Evolutionary conservation across 768 basidiomycete species (phyloP).

Genomic region (Pleurotus cornucopiae): DNA sequence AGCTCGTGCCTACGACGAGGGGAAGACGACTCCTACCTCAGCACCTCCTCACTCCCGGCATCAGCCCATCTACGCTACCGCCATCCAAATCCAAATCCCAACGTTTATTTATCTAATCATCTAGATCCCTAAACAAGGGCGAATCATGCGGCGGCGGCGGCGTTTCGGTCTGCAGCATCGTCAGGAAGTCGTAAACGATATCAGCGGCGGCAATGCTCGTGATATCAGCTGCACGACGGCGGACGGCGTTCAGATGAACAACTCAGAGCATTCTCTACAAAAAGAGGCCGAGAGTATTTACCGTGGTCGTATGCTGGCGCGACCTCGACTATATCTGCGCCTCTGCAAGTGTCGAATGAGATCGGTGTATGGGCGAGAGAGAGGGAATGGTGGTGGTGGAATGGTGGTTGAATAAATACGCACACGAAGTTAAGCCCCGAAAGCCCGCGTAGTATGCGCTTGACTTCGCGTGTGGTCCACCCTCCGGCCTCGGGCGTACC

Average conservation of each 20-base stretch:
- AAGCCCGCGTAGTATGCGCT: constrained; percentile 58
- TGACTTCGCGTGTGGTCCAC: constrained; percentile 62
- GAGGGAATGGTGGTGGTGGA: no score
- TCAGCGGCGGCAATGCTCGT: constrained; percentile 64
- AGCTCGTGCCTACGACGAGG: no score
- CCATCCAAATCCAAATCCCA: no score
- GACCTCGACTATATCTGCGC: constrained; percentile 48
- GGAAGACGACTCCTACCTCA: no score
- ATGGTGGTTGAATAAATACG: constrained; percentile 11
- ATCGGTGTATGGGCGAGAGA: neutral
- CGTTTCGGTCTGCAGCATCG: constrained; percentile 5
- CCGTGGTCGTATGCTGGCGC: constrained; percentile 53
- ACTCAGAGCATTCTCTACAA: no score
- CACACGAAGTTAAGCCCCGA: constrained; percentile 60
- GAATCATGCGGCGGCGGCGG: neutral
- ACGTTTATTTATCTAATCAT: neutral
- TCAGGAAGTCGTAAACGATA: constrained; percentile 27
- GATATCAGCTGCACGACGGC: constrained; percentile 44
- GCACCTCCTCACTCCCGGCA: no score
- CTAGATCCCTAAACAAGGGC: neutral
- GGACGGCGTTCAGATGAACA: no score
- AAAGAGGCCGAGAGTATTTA: constrained; percentile 11
- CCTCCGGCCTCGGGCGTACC: constrained; percentile 40
- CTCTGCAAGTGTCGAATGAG: constrained; percentile 22
- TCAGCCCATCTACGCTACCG: no score